Evolutionary conservation across 441 rosid genomes (phyloP).

Genomic region (Rhodomyrtus psidioides): DNA sequence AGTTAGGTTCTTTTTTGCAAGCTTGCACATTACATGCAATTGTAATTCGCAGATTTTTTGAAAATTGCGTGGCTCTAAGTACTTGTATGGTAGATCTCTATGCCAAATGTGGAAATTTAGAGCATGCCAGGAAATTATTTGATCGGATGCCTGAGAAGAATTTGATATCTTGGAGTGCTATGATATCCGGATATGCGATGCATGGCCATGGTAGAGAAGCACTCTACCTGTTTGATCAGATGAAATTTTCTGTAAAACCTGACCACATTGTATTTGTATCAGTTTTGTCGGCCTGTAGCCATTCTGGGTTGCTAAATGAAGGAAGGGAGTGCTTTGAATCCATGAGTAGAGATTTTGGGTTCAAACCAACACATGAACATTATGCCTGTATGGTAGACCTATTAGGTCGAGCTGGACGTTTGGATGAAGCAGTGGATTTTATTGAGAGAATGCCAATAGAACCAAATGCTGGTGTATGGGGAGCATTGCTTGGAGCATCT

Average conservation of each 20-base stretch:
- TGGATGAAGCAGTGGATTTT: conserved; percentile 4
- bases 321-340: conserved; percentile 9
- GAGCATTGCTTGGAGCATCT: conserved; percentile 15
- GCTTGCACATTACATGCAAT: not conserved
- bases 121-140: conserved; percentile 6
- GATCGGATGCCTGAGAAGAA: conserved; percentile 8
- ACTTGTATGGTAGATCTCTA: conserved; percentile 12
- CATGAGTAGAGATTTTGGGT: conserved; percentile 4
- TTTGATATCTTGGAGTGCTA: conserved; percentile 12
- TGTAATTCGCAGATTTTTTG: not conserved
- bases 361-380: conserved; percentile 12
- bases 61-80: not conserved
- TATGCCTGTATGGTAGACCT: conserved; percentile 19
- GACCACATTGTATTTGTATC: conserved; percentile 8
- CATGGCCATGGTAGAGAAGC: conserved; percentile 12
- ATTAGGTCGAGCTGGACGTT: conserved; percentile 15
- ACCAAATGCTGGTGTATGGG: conserved; percentile 15
- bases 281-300: conserved; percentile 21
- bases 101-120: conserved; percentile 9
- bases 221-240: conserved; percentile 9
- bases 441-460: conserved; percentile 7
- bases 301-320: conserved; percentile 14
- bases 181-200: conserved; percentile 14
- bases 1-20: conserved; percentile 7
- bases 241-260: conserved; percentile 5